A percentile compares a stretch with the other conserved stretches of the same genome.
phyloP scores from a whole-genome alignment of 139 green algal genomes.

The Micractinium sp. region DNA sequence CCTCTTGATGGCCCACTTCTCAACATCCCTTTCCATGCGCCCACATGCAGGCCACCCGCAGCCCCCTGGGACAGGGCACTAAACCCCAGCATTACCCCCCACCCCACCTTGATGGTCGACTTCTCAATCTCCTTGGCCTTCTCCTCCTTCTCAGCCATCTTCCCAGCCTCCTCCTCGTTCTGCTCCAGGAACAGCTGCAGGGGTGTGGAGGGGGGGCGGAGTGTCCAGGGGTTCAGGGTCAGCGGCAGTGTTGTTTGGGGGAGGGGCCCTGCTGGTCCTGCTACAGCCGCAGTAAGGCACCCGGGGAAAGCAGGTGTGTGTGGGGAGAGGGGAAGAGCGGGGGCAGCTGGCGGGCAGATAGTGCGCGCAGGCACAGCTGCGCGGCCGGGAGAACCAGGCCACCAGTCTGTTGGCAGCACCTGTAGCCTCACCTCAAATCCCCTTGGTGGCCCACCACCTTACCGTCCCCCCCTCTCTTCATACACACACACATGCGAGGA shows the following conservation, averaged over 20 bases:
- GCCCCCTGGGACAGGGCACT: neutral
- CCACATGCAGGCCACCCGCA: neutral
- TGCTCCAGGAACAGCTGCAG: constrained; percentile 80
- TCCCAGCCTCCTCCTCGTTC: constrained; percentile 73
- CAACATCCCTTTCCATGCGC: neutral
- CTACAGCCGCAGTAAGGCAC: too few relatives aligned
- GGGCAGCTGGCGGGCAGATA: neutral
- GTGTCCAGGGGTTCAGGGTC: neutral
- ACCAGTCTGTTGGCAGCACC: neutral
- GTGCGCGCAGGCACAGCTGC: too few relatives aligned
- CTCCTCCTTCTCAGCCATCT: constrained; percentile 74
- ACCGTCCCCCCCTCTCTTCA: neutral
- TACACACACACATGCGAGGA: neutral
- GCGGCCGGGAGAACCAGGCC: neutral
- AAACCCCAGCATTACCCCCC: neutral
- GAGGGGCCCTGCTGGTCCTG: too few relatives aligned
- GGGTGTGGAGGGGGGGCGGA: neutral
- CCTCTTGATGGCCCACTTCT: too few relatives aligned
- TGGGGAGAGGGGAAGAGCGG: neutral
- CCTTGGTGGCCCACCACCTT: neutral
- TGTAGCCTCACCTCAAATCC: too few relatives aligned
- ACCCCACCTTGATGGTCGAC: constrained; percentile 67
- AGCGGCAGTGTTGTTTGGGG: neutral
- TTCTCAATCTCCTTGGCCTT: constrained; percentile 75
- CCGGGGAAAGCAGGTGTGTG: too few relatives aligned